Evolutionary conservation across 306 rosid species (phyloP), one percentile per base, ranked within the genome.

Genomic region (Herpetospermum pedunculosum): DNA sequence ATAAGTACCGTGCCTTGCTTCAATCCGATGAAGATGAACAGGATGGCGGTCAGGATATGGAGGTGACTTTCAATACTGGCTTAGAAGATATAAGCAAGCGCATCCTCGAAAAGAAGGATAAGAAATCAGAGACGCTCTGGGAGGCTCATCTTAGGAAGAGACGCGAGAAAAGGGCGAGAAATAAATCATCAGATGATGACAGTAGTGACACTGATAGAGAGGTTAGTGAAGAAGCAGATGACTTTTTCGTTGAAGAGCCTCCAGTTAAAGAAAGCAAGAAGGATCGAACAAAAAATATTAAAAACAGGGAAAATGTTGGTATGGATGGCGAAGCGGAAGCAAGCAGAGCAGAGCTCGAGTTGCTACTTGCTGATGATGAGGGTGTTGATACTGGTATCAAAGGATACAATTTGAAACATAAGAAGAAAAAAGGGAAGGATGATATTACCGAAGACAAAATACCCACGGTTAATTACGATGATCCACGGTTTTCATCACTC

Each of bases 31-130:
- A 77, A 76, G 96, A 88, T 35, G 89, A 78, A 73, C 80, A 82
- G 35, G 84, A 72, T 67, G 85, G 44, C 55, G 85, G 38, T 62
- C 87, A 85, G 83, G 90, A 94, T 77, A 89, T 94, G 99, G 97
- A 91, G 87, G 88, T 94, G 63, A 94, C 97, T 58, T 94, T 94
- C 81, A 94, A 91, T 77, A 80, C 97, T 43, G 96, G 88, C 75
- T 83, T 94, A 81, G 92, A 94, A 81, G 95, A 94, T 81, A 75
- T 91, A 75, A 91, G 96, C 80, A 94, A 88, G 83, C 92, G 81
- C 75, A 86, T 89, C 57, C 77, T 87, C 64, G 92, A 89, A 86
- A 88, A 89, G 95, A 91, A 80, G 82, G 96, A 87, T 81, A 83
- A 79, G 83, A 77, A 86, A 60, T 83, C 92, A 60, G 91, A 89